Base-by-base conservation (phyloP, 2,329 filamentous ascomycete genomes). In the Dothistroma septosporum region DNA sequence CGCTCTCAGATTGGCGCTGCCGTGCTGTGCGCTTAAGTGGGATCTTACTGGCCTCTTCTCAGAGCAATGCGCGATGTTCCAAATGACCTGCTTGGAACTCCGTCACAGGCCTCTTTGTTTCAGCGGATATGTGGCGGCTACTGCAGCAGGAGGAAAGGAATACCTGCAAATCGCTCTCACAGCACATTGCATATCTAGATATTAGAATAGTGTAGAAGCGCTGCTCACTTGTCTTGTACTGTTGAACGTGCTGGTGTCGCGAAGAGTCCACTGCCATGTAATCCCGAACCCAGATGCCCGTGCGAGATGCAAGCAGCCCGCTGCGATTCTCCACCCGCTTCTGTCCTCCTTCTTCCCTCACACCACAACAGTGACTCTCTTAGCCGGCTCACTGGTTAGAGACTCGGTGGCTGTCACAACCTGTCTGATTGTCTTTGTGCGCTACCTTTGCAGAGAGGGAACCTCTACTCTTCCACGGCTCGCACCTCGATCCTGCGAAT, bases 11-110 rank as follows among this genome's bases (percentile, higher is more conserved):
- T 54, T 57, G 62, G 60, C 60, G 62, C 60, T 61, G 55, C 54
- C 58, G 53, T 52, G 55, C 56, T 54, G 59, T 63, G 62, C 62
- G 57, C 62, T 62, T 58, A 53, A 60, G 62, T 57, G 58, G 58
- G 58, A 50, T 57, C 47, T 41, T 55, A 37, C 54, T 11, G 19
- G 9, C 28, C 11, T 32, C n/a, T 49, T 44, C 44, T 50, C 52
- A 33, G 21, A 33, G 44, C 28, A 35, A 35, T n/a, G 49, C 37
- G 48, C 35, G 21, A 55, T 41, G 28, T n/a, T n/a, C 24, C 31
- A 46, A 46, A 53, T 63, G 61, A 61, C 56, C 50, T 57, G 35
- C 31, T 60, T 50, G 53, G 48, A 56, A 55, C 56, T 54, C 55
- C 44, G 52, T 44, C 50, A 54, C 55, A 48, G 21, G 48, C 53